phyloP scores from a whole-genome alignment of 495 filamentous ascomycete species.

The Talaromyces thailandensis region DNA sequence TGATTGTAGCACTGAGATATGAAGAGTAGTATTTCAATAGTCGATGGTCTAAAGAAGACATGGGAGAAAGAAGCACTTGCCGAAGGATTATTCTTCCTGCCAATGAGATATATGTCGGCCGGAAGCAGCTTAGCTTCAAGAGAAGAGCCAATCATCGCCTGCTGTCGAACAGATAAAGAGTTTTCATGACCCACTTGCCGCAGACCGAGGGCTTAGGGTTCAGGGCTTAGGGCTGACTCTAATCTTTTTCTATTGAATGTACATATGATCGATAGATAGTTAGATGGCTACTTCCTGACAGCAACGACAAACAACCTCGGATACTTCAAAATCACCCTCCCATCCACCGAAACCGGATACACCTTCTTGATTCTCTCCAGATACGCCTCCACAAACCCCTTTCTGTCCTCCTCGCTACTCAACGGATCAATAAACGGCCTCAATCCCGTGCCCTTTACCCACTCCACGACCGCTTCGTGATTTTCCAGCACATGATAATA shows the following conservation, averaged over 20 bases:
- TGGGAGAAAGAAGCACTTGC: no score
- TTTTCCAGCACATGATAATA: slow-evolving; percentile 42
- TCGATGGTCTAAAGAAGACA: no score
- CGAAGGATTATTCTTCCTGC: background rate
- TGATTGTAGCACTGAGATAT: no score
- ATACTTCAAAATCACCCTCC: slow-evolving; percentile 37
- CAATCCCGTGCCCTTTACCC: slow-evolving; percentile 48
- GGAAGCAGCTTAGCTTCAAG: background rate
- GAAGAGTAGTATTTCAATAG: no score
- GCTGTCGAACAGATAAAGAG: background rate
- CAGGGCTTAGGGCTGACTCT: background rate
- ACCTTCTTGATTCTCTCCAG: slow-evolving; percentile 21
- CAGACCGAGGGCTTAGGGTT: background rate
- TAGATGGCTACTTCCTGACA: slow-evolving; percentile 21
- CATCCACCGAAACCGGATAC: slow-evolving; percentile 30
- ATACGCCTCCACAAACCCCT: slow-evolving; percentile 32
- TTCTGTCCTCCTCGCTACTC: slow-evolving; percentile 17
- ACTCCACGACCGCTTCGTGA: slow-evolving; percentile 42
- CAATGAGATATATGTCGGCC: background rate
- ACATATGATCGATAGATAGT: background rate
- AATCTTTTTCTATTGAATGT: background rate
- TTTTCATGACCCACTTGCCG: background rate
- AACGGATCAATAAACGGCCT: slow-evolving; percentile 40
- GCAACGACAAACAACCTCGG: slow-evolving; percentile 42
- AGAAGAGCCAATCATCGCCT: background rate